Base-by-base conservation (phyloP, 495 filamentous ascomycete genomes). In the Aspergillus diversus region DNA sequence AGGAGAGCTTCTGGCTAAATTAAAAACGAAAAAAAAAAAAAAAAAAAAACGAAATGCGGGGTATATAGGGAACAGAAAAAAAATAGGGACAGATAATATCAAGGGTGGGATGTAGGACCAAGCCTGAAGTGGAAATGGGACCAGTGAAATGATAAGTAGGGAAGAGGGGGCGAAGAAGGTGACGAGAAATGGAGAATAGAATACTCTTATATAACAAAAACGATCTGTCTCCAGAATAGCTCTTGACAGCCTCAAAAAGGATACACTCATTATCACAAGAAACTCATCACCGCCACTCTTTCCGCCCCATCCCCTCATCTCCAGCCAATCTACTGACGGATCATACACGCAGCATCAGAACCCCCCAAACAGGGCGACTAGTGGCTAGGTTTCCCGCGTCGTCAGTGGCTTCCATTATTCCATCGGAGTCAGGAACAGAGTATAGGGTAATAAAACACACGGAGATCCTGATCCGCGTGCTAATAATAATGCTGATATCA, bases 1-100 rank as follows among this genome's bases (percentile, higher is more conserved):
- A 57, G 63, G 64, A 57, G 61, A 49, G 54, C 34, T 55, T 60
- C 17, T 27, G 5, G 9, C 27, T 50, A 31, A 21, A 31, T 27
- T 17, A 31, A 17, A 17, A 17, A 6, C 9, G 46, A 50, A 4
- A n/a, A 11, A 27, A 50, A 15, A 43, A 13, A 3, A 15, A 50
- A 4, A n/a, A 11, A 27, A 50, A 15, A 43, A 13, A 3, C 13
- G 7, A 7, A 7, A 17, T 50, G 47, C n/a, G 47, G 47, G 47
- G 47, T 50, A 50, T 9, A 50, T 9, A 50, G 27, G 21, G 27
- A 17, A 50, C 5, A 1, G 11, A 21, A 17, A 50, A 8, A 17
- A 17, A 6, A 11, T 11, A 43, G 8, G 53, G 17, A 17, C 33
- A 55, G 37, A 17, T 39, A 12, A 27, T 27, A 27, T 27, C 21